These are phyloP conservation scores for Gastrolobium bilobum DNA, from an alignment of 306 rosid genomes.

Conservation along the genomic window DNA sequence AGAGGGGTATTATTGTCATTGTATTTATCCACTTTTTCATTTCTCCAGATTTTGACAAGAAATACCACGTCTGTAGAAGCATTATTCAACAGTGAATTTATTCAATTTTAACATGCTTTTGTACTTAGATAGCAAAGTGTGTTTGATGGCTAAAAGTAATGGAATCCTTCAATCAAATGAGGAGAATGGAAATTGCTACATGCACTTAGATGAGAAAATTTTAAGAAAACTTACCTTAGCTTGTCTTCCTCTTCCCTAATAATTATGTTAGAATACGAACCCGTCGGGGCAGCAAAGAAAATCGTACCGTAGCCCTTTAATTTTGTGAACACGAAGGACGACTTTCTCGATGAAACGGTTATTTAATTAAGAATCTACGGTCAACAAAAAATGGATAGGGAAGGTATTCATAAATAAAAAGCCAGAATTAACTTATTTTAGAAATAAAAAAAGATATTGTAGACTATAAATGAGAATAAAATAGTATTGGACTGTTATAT, in stretches of 20 bases:
- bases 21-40: no score
- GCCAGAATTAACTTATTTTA: slow-evolving; percentile 13
- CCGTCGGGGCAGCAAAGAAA: neutral
- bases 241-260: slow-evolving; percentile 2
- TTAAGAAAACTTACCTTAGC: no score
- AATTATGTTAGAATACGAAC: slow-evolving; percentile 3
- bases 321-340: slow-evolving; percentile 15
- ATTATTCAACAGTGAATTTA: no score
- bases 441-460: neutral
- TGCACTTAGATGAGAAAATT: no score
- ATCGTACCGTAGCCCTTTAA: neutral
- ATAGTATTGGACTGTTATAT: neutral
- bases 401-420: slow-evolving; percentile 11
- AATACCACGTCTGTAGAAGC: no score
- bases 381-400: slow-evolving; percentile 8
- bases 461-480: slow-evolving; percentile 1
- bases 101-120: no score
- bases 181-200: no score
- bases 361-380: neutral
- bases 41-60: no score
- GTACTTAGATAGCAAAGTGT: no score
- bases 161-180: no score
- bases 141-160: no score
- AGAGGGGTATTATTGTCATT: no score
- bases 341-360: neutral